These are phyloP conservation scores for Emergomyces pasteurianus DNA, from an alignment of 2,329 filamentous ascomycete species.

Conservation along the genomic window DNA sequence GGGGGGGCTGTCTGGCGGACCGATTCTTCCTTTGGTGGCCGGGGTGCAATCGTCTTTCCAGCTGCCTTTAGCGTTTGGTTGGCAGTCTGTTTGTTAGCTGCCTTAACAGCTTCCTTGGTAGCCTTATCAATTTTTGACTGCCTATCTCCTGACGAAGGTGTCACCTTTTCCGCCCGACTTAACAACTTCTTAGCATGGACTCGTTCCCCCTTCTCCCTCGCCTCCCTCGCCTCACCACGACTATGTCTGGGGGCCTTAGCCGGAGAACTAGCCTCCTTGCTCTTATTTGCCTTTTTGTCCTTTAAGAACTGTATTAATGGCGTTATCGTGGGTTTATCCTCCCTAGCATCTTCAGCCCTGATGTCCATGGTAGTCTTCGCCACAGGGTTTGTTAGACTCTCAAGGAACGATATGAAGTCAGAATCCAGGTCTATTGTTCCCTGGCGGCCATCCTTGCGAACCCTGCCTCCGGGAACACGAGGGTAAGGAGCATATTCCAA, in stretches of 20 bases:
- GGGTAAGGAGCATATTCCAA: conserved; percentile 77
- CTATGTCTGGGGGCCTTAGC: conserved; percentile 34
- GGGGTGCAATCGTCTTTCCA: conserved; percentile 15
- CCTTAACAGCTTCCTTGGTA: conserved; percentile 50
- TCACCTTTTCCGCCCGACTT: conserved; percentile 27
- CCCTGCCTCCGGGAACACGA: conserved; percentile 63
- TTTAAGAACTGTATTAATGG: conserved; percentile 81
- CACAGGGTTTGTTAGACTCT: conserved; percentile 66
- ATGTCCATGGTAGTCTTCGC: conserved; percentile 44
- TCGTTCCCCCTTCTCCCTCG: conserved; percentile 31
- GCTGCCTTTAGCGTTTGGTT: conserved; percentile 23
- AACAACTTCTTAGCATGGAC: conserved; percentile 32
- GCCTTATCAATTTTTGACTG: conserved; percentile 40
- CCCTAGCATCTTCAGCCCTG: conserved; percentile 39
- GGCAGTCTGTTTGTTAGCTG: conserved; percentile 34
- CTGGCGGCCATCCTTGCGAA: conserved; percentile 69
- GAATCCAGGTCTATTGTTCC: conserved; percentile 94
- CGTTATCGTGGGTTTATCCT: conserved; percentile 59
- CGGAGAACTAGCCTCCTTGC: conserved; percentile 28
- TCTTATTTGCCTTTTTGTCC: conserved; percentile 77
- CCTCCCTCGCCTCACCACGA: conserved; percentile 25
- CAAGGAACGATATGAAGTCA: conserved; percentile 88
- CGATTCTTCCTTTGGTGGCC: conserved; percentile 7
- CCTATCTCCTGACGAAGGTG: conserved; percentile 17
- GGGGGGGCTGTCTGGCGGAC: conserved; percentile 15